Evolutionary conservation across 345 rosid genomes (phyloP).

Genomic region (Diplotaxis tenuifolia): DNA sequence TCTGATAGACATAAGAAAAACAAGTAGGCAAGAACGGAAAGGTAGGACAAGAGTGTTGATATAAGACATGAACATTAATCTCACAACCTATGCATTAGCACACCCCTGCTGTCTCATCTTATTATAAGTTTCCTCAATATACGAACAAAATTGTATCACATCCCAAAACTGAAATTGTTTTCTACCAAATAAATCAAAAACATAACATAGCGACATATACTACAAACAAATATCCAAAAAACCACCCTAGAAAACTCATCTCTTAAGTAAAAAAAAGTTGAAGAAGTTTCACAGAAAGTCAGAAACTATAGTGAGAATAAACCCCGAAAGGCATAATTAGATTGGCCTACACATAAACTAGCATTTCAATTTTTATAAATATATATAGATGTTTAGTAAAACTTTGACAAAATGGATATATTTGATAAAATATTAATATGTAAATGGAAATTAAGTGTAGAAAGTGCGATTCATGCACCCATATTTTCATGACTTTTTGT

Average conservation of each 20-base stretch:
- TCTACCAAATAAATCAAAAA: neutral
- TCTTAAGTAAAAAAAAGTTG: neutral
- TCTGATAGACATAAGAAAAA: slow-evolving; percentile 22
- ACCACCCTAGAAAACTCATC: neutral
- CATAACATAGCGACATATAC: neutral
- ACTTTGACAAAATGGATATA: slow-evolving; percentile 1
- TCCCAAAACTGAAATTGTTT: slow-evolving; percentile 7
- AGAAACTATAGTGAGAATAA: neutral
- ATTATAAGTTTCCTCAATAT: slow-evolving; percentile 8
- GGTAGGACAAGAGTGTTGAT: slow-evolving; percentile 33
- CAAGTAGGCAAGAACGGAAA: slow-evolving; percentile 27
- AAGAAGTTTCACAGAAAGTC: slow-evolving; percentile 9
- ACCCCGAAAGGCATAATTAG: slow-evolving; percentile 21
- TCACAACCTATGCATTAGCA: slow-evolving; percentile 29
- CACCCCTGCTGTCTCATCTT: slow-evolving; percentile 30
- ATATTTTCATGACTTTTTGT: slow-evolving; percentile 20
- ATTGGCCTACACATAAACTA: slow-evolving; percentile 4
- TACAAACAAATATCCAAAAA: neutral
- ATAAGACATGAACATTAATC: slow-evolving; percentile 34
- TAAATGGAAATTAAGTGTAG: slow-evolving; percentile 5
- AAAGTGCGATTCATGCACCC: slow-evolving; percentile 30
- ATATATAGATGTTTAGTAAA: slow-evolving; percentile 1
- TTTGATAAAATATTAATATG: slow-evolving; percentile 12
- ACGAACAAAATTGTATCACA: slow-evolving; percentile 14
- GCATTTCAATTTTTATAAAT: neutral